Evolutionary conservation across 2,329 filamentous ascomycete species (phyloP), one percentile per base, ranked within the genome.

Genomic region (Trichoderma hamatum): DNA sequence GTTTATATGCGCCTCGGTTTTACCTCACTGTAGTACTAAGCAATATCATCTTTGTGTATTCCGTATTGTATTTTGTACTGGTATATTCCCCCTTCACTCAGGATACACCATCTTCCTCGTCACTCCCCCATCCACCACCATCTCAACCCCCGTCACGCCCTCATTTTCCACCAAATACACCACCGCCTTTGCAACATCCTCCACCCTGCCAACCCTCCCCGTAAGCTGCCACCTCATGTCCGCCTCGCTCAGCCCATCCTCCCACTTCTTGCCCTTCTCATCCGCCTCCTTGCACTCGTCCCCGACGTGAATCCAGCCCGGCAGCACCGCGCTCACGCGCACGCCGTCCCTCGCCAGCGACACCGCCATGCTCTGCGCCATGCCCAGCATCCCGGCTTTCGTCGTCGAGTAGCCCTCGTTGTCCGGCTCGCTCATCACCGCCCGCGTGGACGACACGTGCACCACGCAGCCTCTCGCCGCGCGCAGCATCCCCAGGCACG

Each of bases 221-320:
- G 80, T 82, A 32, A 83, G 77, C 75, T 86, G 84, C 84, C 84
- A 86, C 62, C 74, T 69, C 32, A 80, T 79, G 70, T 86, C 84
- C 49, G 80, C 79, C 69, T 80, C 75, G 2, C 74, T 79, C 71
- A 85, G 72, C 0, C 80, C 83, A 4, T 84, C 81, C 69, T 84
- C 82, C 84, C 84, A 86, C 39, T 71, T 70, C 59, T 62, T 70
- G 0, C 78, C 78, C 51, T 77, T 74, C 72, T 81, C 79, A 72
- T 85, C 75, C 11, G 74, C 75, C 28, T 71, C 73, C 49, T 70
- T 72, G 67, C 73, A 74, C 69, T 77, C 75, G 56, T 84, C 77
- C 58, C 73, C 76, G 9, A 85, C 84, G 72, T 85, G 79, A 58
- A 86, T 84, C 84, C 84, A 86, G 0, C 84, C 84, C 0, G 83